Percentiles rank a stretch among this genome's conserved stretches.
Evolutionary conservation across 176 grass and related monocot species (phyloP).

Genomic region (Hsuehochloa calcarea): DNA sequence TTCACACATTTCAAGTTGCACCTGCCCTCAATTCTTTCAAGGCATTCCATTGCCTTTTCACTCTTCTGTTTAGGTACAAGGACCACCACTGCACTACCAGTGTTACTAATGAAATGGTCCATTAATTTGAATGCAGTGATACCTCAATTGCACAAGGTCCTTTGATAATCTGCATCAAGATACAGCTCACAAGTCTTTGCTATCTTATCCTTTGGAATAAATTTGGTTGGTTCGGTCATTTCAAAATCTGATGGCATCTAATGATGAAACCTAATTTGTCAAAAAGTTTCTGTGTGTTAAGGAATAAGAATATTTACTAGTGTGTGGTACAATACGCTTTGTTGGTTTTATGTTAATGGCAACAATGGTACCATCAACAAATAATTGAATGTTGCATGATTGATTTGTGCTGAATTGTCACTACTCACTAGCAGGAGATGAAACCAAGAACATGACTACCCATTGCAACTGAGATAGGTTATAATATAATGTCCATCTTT

Average conservation of each 20-base stretch:
- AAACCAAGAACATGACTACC: background rate
- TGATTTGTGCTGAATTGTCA: background rate
- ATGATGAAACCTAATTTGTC: constrained; percentile 1
- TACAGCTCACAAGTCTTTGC: constrained; percentile 18
- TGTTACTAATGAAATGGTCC: constrained; percentile 29
- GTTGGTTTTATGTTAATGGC: constrained; percentile 1
- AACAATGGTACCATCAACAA: background rate
- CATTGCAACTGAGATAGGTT: background rate
- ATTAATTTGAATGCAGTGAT: constrained; percentile 4
- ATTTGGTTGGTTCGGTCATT: constrained; percentile 2
- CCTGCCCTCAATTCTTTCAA: background rate
- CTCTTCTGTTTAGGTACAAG: background rate
- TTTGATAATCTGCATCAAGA: constrained; percentile 32
- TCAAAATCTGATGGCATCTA: constrained; percentile 15
- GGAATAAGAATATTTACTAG: background rate
- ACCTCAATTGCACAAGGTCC: constrained; percentile 18
- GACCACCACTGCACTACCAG: background rate
- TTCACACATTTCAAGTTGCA: background rate
- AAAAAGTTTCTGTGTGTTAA: background rate
- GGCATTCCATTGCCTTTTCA: background rate
- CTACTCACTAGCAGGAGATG: background rate
- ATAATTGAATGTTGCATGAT: constrained; percentile 25
- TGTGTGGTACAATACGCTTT: background rate
- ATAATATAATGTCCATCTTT: background rate
- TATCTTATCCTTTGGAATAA: background rate